Evolutionary conservation across 2,329 filamentous ascomycete species (phyloP), one percentile per base, ranked within the genome.

Genomic region (Cercospora janseana): DNA sequence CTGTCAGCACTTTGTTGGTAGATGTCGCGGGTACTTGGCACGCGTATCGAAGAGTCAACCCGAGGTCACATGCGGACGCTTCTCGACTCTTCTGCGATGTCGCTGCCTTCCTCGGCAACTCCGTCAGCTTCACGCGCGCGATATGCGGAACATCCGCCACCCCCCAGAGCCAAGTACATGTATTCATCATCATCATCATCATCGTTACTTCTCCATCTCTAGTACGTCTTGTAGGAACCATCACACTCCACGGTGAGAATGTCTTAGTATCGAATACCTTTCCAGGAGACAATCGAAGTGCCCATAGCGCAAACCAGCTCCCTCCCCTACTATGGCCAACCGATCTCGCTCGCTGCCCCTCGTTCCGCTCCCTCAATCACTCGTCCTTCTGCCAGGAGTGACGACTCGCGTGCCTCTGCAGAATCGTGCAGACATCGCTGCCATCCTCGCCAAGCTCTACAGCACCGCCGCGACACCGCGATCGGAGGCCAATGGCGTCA

Each of bases 381-480:
- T 83, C 55, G 87, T 96, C 59, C 82, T 97, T 31, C 80, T 95
- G 7, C 93, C 93, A 3, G 89, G 90, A 55, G 83, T 91, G 49
- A 83, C 91, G 43, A 80, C 95, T 61, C 86, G 91, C 61, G 87
- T 97, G 58, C 83, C 88, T 47, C 85, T 96, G 45, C 82, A 85
- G 31, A 84, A 85, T 69, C 88, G 92, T 44, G 83, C 88, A 59
- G 93, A 97, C 70, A 86, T 97, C 59, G 86, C 89, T 46, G 87
- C 92, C 43, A 81, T 97, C 35, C 82, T 98, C 50, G 87, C 90
- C 15, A 85, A 86, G 60, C 81, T 95, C 53, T 92, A 95, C 71
- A 87, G 87, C 63, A 83, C 84, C 60, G 84, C 85, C 21, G 78
- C 86, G 26, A 80, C 81, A 31, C 72, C 75, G 18, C 85, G 83